Percentiles rank a stretch among this genome's conserved stretches.
Evolutionary conservation across 768 basidiomycete genomes (phyloP).

Genomic region (Porpolomopsis calyptriformis): DNA sequence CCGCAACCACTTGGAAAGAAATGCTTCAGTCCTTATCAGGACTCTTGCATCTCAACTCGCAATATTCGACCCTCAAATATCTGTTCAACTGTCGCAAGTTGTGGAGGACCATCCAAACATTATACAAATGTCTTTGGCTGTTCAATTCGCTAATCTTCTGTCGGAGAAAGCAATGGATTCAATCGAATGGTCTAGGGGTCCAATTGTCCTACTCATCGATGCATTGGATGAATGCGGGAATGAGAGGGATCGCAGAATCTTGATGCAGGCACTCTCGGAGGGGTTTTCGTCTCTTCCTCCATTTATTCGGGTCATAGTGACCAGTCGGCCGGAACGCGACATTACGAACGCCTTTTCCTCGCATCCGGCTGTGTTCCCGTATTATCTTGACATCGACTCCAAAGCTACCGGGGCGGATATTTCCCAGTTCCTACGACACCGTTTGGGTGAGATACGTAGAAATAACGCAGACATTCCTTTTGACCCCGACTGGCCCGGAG

Average conservation of each 20-base stretch:
- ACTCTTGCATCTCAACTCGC: conserved; percentile 5
- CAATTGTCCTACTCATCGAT: conserved; percentile 24
- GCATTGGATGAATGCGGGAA: conserved; percentile 27
- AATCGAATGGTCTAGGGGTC: background rate
- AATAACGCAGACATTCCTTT: background rate
- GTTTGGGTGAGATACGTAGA: conserved; percentile 3
- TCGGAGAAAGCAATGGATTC: conserved; percentile 19
- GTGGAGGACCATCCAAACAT: conserved; percentile 13
- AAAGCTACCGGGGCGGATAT: conserved; percentile 4
- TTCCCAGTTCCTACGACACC: background rate
- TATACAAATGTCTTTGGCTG: background rate
- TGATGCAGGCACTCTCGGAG: conserved; percentile 16
- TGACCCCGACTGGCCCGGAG: conserved; percentile 12
- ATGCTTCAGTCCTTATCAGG: background rate
- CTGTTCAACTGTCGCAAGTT: background rate
- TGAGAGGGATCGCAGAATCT: conserved; percentile 8
- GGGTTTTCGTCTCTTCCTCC: conserved; percentile 14
- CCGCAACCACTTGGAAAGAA: background rate
- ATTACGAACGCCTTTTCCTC: conserved; percentile 11
- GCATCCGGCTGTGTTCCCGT: background rate
- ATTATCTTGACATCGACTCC: background rate
- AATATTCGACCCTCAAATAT: conserved; percentile 10
- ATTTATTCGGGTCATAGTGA: conserved; percentile 24
- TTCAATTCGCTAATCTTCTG: conserved; percentile 22
- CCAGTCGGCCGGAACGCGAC: conserved; percentile 21